These are phyloP conservation scores for Anthoceros angustus DNA, from an alignment of 225 moss, liverwort and hornwort genomes.

Conservation along the genomic window DNA sequence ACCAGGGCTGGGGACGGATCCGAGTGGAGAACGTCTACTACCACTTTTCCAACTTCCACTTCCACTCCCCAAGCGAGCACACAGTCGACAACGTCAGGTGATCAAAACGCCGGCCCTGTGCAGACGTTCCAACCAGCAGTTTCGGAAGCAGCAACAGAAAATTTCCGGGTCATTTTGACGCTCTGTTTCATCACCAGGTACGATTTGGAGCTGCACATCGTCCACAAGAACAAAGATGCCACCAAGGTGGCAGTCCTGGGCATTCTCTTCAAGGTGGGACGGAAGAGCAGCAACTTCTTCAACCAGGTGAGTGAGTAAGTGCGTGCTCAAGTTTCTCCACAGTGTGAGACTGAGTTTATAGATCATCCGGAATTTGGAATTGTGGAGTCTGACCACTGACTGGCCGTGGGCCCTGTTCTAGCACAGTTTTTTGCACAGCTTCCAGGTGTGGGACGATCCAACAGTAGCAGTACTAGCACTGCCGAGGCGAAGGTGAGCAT, in stretches of 20 bases:
- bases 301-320: neutral
- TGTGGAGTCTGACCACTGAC: neutral
- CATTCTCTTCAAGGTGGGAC: neutral
- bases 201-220: neutral
- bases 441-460: too few species aligned
- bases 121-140: neutral
- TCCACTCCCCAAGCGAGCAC: neutral
- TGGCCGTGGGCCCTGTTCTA: neutral
- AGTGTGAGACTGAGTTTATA: too few species aligned
- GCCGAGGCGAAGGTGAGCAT: neutral
- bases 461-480: neutral
- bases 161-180: too few species aligned
- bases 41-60: neutral
- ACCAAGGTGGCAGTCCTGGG: neutral
- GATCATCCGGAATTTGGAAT: too few species aligned
- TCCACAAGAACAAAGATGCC: neutral
- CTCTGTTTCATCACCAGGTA: neutral
- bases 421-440: too few species aligned
- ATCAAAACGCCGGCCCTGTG: neutral
- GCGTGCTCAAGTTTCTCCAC: too few species aligned
- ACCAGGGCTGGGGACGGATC: neutral
- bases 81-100: neutral
- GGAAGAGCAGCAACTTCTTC: neutral
- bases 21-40: neutral
- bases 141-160: neutral